Base-by-base conservation (phyloP, 1,284 basidiomycete genomes). In the Leccinum brunneo-olivaceum region DNA sequence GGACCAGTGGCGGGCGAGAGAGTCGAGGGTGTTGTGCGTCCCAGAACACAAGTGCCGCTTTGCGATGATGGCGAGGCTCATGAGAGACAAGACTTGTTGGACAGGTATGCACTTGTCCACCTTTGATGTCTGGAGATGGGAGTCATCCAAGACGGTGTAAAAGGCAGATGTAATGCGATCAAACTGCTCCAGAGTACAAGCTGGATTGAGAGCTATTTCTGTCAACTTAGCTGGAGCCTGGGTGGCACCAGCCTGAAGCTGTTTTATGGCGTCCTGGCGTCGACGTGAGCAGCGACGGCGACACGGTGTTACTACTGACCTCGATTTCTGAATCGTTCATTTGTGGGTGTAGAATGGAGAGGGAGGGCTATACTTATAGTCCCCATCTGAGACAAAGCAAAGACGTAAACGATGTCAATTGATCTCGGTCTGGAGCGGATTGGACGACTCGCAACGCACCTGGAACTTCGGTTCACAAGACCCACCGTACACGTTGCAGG, bases 401-500 rank as follows among this genome's bases (percentile, higher is more conserved):
- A 27, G 3, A 27, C 25, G 25, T 27, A 27, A 27, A 7, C 6
- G 5, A 79, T 82, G 79, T 78, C 79, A 6, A 92, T 97, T 59
- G 80, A 88, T 51, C 79, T 96, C 8, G 81, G 82, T 1, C 73
- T 96, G 1, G 71, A 81, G 30, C 79, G 90, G 5, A 81, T 97
- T 53, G 61, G 61, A 18, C 63, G 52, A 5, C 71, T 96, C 2
- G 72, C 85, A 40, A 49, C 60, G 5, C 62, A 72, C 42, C 71
- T 97, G 2, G 81, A 81, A 0, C 68, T 74, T n/a, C n/a, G n/a
- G 0, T 82, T 86, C 55, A 77, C 69, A 0, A 78, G 90, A 2
- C 94, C 93, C 0, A 90, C 94, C 1, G 75, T 93, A 29, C 96
- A 98, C 60, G 77, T 98, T 41, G 84, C 92, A 4, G 95, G 96